Evolutionary conservation across 176 grass and related monocot genomes (phyloP), one percentile per base, ranked within the genome.

Genomic region (Guadua angustifolia): DNA sequence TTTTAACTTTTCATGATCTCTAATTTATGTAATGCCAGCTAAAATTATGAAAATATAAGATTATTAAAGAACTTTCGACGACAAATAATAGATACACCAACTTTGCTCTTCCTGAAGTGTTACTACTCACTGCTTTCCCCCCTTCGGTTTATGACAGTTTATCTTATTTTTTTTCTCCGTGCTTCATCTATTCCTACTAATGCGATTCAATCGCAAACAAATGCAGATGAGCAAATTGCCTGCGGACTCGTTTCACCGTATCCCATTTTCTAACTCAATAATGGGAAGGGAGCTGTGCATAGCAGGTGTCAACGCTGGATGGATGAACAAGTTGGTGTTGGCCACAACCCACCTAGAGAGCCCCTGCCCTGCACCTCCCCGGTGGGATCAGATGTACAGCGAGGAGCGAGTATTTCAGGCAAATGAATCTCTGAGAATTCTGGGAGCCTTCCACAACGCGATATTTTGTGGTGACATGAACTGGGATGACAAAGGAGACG

Each of bases 381-480:
- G 60, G 26, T 98, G 95, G 95, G 86, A 98, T 81, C 95, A 93
- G 79, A 98, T 95, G 93, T 95, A 90, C 56, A 91, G 91, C 5
- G 83, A 88, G 68, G 87, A 98, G 60, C 90, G 93, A 3, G 42
- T 90, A 55, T 46, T 11, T 71, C 95, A 95, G 82, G 95, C 93
- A 43, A 91, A 88, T 6, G 64, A 84, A 66, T 91, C 89, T 11
- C 77, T 94, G 35, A 69, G 78, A 49, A 85, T 87, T 80, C 60
- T 95, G 49, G 83, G 82, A 71, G 7, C 18, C 59, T 79, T 24
- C 14, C 51, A 19, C 39, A 90, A 98, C 77, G 75, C 77, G 19
- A 93, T 98, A 82, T 86, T 98, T 60, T 90, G 87, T 0, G 95
- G 95, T 5, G 93, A 98, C 84, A 95, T 95, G 95, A 95, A 98